A percentile compares a stretch with the other conserved stretches of the same genome.
Evolutionary conservation across 768 basidiomycete genomes (phyloP).

Genomic region (Pleurotus pulmonarius): DNA sequence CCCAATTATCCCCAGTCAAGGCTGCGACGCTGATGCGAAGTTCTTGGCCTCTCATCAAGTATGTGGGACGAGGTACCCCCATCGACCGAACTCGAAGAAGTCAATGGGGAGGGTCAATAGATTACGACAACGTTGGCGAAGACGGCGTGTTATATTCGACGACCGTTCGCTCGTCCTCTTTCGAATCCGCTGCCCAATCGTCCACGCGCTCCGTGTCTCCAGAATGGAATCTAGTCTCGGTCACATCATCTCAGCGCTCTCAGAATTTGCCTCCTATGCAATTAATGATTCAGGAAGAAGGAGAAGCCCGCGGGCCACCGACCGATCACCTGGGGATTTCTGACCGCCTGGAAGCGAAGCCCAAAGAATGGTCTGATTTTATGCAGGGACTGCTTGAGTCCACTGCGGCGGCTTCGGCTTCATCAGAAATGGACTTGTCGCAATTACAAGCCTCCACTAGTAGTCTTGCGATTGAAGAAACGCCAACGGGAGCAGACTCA

Average conservation of each 20-base stretch:
- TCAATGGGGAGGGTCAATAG: slow-evolving; percentile 38
- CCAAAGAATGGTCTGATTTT: slow-evolving; percentile 9
- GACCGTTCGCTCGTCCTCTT: slow-evolving; percentile 30
- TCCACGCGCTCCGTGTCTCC: slow-evolving; percentile 32
- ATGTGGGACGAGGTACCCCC: slow-evolving; percentile 47
- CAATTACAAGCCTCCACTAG: neutral
- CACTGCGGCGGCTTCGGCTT: neutral
- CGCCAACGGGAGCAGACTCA: neutral
- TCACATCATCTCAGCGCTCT: slow-evolving; percentile 18
- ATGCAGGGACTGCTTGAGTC: slow-evolving; percentile 9
- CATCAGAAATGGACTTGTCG: neutral
- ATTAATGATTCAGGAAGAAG: slow-evolving; percentile 10
- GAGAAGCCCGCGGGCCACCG: slow-evolving; percentile 21
- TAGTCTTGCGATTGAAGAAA: neutral
- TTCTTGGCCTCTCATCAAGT: slow-evolving; percentile 41
- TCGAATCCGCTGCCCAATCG: slow-evolving; percentile 29
- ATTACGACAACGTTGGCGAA: slow-evolving; percentile 35
- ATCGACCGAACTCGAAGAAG: slow-evolving; percentile 38
- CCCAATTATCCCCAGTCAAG: slow-evolving; percentile 22
- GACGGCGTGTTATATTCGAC: slow-evolving; percentile 40
- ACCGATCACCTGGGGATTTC: slow-evolving; percentile 6
- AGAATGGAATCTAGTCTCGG: slow-evolving; percentile 36
- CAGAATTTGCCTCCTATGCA: neutral
- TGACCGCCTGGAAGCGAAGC: neutral
- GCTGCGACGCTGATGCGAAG: slow-evolving; percentile 28